phyloP scores from a whole-genome alignment of 257 asterid species.

The Fraxinus anomala region DNA sequence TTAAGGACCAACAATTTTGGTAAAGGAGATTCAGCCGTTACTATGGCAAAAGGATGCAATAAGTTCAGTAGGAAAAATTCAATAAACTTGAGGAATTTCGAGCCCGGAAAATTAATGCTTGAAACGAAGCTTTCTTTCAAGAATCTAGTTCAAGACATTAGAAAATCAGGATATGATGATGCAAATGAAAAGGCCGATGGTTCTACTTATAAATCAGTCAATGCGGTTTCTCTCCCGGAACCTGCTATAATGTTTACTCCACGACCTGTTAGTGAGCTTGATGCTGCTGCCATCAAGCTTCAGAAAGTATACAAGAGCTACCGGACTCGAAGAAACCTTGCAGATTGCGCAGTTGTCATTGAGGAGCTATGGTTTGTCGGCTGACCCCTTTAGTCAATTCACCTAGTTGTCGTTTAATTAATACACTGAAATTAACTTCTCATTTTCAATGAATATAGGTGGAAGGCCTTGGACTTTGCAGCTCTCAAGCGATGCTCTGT shows the following conservation, averaged over 20 bases:
- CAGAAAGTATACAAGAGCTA: constrained; percentile 59
- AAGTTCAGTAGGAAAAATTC: constrained; percentile 32
- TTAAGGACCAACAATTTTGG: constrained; percentile 32
- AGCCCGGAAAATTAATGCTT: constrained; percentile 23
- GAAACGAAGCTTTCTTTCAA: constrained; percentile 23
- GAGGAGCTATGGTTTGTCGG: constrained; percentile 58
- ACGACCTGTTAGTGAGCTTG: constrained; percentile 37
- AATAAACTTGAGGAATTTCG: constrained; percentile 14
- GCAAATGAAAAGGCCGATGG: background rate
- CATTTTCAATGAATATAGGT: constrained; percentile 34
- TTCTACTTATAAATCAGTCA: background rate
- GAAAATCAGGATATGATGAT: background rate
- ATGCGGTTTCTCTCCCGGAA: constrained; percentile 16
- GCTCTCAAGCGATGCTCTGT: constrained; percentile 51
- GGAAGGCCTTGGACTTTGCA: constrained; percentile 57
- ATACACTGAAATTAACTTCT: constrained; percentile 6
- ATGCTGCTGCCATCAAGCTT: constrained; percentile 53
- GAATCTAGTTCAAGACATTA: constrained; percentile 20
- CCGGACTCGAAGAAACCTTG: constrained; percentile 54
- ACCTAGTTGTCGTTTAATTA: background rate
- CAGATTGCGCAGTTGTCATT: constrained; percentile 58
- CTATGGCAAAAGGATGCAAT: constrained; percentile 13
- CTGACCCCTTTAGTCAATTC: background rate
- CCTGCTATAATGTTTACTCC: constrained; percentile 26
- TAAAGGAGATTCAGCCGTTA: constrained; percentile 18